Evolutionary conservation across 2,329 filamentous ascomycete genomes (phyloP), one percentile per base, ranked within the genome.

Genomic region (Thyridium curvatum): DNA sequence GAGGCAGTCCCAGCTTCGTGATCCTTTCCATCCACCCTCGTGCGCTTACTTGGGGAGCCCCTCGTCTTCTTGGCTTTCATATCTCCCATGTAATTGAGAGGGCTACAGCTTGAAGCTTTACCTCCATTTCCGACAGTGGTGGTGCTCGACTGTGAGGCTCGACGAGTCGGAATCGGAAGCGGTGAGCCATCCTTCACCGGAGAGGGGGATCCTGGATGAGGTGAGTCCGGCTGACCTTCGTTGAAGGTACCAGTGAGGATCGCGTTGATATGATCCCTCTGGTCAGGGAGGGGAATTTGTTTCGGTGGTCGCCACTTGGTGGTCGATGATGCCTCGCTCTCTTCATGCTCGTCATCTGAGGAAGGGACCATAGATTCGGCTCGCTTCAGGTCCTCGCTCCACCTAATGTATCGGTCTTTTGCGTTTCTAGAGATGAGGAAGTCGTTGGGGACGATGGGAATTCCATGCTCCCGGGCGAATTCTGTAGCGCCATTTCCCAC

Each of bases 401-500:
- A 98, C 42, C 81, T 79, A 33, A 78, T 54, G 67, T 84, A 97
- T 32, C 93, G 82, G 42, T 93, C 84, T 45, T 74, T 72, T 14
- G 93, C 85, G 46, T 80, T 84, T 38, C 75, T 80, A 4, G 91
- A 94, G n/a, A 96, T 72, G 14, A 98, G 69, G 32, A 71, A 72
- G 32, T 93, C 84, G 51, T 88, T 81, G 6, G 80, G 74, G n/a
- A 89, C 71, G 10, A 87, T 69, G 0, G 75, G 66, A 56, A 97
- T 78, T 8, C 86, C 82, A 48, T 89, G 77, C 42, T 91, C 81
- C 44, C 77, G 77, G 1, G 91, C 93, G 61, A 94, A 98, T n/a
- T 84, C 77, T 32, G 77, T 83, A 13, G 93, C 93, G 10, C 93
- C 93, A 48, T 86, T 72, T 28, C 88, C 87, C 10, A 94, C 86